A percentile compares a stretch with the other conserved stretches of the same genome.
Conservation (phyloP, 1,139 yeast genomes). For the Candida pseudocylindracea region DNA sequence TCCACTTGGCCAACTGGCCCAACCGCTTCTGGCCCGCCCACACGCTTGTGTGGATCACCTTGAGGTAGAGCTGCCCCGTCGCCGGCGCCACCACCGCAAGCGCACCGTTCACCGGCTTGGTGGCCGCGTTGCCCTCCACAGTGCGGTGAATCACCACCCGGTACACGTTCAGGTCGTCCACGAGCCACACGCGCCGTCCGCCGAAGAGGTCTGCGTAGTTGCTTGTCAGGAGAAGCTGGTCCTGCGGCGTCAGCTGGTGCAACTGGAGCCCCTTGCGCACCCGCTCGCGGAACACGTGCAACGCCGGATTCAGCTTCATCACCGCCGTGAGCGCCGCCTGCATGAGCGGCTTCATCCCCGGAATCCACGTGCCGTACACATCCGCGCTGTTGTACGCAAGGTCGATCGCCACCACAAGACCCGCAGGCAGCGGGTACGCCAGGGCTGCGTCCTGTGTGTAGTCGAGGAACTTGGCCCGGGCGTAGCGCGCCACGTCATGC, state of each 20-base stretch:
- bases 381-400: slow-evolving; percentile 91
- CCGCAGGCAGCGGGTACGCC: slow-evolving; percentile 85
- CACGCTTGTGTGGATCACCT: slow-evolving; percentile 80
- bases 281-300: slow-evolving; percentile 80
- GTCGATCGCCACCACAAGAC: slow-evolving; percentile 77
- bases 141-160: slow-evolving; percentile 89
- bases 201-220: slow-evolving; percentile 83
- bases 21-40: slow-evolving; percentile 96
- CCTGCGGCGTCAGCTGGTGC: slow-evolving; percentile 86
- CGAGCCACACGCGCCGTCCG: slow-evolving; percentile 59
- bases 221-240: slow-evolving; percentile 71
- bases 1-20: slow-evolving; percentile 93
- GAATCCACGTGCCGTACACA: slow-evolving; percentile 95
- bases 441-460: slow-evolving; percentile 77
- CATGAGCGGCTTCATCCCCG: slow-evolving; percentile 75
- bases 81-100: slow-evolving; percentile 77
- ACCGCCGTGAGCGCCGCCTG: slow-evolving; percentile 87
- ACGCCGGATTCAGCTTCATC: slow-evolving; percentile 88
- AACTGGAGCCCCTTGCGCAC: slow-evolving; percentile 85
- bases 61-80: slow-evolving; percentile 73
- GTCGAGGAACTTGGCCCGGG: slow-evolving; percentile 81
- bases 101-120: slow-evolving; percentile 88
- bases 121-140: slow-evolving; percentile 79
- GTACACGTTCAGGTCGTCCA: slow-evolving; percentile 87
- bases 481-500: slow-evolving; percentile 87